A percentile compares a stretch with the other conserved stretches of the same genome.
phyloP scores from a whole-genome alignment of 768 basidiomycete genomes.

The Pleurotus tuber-regium region DNA sequence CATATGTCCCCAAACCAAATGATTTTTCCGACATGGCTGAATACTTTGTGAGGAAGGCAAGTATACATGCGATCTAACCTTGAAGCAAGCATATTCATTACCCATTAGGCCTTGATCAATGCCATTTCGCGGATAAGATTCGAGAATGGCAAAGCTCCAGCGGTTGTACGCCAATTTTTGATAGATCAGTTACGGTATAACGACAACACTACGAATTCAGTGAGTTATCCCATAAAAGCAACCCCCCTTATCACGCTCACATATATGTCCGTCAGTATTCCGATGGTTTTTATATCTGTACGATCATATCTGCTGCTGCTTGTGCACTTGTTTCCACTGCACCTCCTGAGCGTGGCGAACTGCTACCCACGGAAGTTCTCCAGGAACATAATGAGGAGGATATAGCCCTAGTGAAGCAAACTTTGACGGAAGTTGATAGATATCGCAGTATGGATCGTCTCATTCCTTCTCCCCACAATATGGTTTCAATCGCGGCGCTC shows the following conservation, averaged over 20 bases:
- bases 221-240: slow-evolving; percentile 35
- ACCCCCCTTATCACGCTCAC: background rate
- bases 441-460: slow-evolving; percentile 94
- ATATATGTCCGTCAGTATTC: slow-evolving; percentile 57
- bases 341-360: slow-evolving; percentile 78
- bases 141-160: slow-evolving; percentile 81
- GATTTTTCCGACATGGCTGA: slow-evolving; percentile 90
- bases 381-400: slow-evolving; percentile 70
- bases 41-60: slow-evolving; percentile 93
- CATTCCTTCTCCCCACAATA: slow-evolving; percentile 92
- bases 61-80: slow-evolving; percentile 16
- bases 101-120: slow-evolving; percentile 73
- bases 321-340: slow-evolving; percentile 75
- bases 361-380: slow-evolving; percentile 65
- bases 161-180: slow-evolving; percentile 82
- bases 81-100: slow-evolving; percentile 4
- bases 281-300: slow-evolving; percentile 88
- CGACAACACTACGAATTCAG: slow-evolving; percentile 89
- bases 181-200: slow-evolving; percentile 94
- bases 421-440: slow-evolving; percentile 79
- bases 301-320: slow-evolving; percentile 79
- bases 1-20: slow-evolving; percentile 93
- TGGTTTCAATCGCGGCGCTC: slow-evolving; percentile 86
- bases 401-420: slow-evolving; percentile 66
- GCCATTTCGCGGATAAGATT: slow-evolving; percentile 87